Conservation (phyloP, 306 rosid genomes). For the Vachellia pachyceras region DNA sequence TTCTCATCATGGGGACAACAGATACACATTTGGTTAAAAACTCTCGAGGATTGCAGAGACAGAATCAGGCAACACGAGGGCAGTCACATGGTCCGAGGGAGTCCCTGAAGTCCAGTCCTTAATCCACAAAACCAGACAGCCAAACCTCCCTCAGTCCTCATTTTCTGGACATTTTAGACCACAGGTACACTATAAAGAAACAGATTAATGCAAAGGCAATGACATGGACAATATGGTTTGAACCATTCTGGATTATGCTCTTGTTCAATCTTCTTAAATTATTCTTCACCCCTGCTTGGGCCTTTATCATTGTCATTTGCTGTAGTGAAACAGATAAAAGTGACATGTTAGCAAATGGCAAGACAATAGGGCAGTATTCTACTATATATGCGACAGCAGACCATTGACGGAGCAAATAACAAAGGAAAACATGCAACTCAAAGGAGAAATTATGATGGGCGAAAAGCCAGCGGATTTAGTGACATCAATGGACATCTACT, state of each 20-base stretch:
- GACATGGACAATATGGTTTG: slow-evolving; percentile 80
- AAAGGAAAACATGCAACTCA: slow-evolving; percentile 15
- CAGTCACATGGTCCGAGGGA: slow-evolving; percentile 12
- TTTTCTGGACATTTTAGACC: slow-evolving; percentile 75
- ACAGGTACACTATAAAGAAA: slow-evolving; percentile 75
- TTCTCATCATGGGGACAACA: not conserved
- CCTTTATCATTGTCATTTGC: slow-evolving; percentile 85
- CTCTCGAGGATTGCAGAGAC: slow-evolving; percentile 18
- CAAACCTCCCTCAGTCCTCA: slow-evolving; percentile 41
- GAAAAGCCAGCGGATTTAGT: not conserved
- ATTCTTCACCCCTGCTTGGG: slow-evolving; percentile 93
- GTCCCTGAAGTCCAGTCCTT: slow-evolving; percentile 10
- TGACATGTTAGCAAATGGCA: slow-evolving; percentile 36
- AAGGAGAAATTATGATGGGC: not conserved
- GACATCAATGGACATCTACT: not conserved
- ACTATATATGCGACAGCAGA: not conserved
- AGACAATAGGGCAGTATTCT: slow-evolving; percentile 8
- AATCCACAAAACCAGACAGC: slow-evolving; percentile 23
- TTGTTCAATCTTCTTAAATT: slow-evolving; percentile 87
- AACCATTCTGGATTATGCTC: slow-evolving; percentile 77
- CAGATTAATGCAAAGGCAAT: slow-evolving; percentile 63
- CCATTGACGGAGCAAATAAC: not conserved
- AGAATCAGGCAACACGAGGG: slow-evolving; percentile 18
- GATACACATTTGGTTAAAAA: slow-evolving; percentile 15
- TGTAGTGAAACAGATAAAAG: slow-evolving; percentile 45